Conservation (phyloP, 1,139 yeast species). For the Blastobotrys serpentis region DNA sequence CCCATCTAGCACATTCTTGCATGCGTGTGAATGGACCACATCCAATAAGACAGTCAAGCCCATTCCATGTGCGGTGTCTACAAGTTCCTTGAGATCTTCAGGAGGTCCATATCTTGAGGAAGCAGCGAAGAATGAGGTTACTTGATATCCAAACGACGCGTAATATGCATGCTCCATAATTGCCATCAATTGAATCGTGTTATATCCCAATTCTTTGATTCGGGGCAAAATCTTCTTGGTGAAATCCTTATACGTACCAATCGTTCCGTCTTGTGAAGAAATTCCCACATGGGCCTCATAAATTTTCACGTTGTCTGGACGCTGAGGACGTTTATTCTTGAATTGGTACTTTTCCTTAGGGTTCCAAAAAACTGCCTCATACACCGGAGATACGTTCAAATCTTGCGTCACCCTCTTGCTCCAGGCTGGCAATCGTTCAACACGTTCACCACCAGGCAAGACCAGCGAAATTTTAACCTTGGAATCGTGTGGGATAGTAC, state of each 20-base stretch:
- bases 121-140: constrained; percentile 86
- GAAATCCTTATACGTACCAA: constrained; percentile 85
- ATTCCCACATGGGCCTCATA: constrained; percentile 98
- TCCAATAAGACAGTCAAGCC: constrained; percentile 87
- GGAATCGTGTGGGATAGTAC: constrained; percentile 78
- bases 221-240: constrained; percentile 79
- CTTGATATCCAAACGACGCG: constrained; percentile 95
- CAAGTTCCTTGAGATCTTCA: constrained; percentile 84
- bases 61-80: constrained; percentile 86
- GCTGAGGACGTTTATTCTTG: constrained; percentile 56
- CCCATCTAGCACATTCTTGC: constrained; percentile 92
- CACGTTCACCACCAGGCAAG: constrained; percentile 62
- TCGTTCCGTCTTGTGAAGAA: constrained; percentile 81
- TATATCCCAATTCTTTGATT: constrained; percentile 80
- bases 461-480: constrained; percentile 71
- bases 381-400: constrained; percentile 50
- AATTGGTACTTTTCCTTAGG: constrained; percentile 60
- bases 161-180: constrained; percentile 98
- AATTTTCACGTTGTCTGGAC: constrained; percentile 67
- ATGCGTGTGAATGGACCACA: constrained; percentile 94
- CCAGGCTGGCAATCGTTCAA: constrained; percentile 91
- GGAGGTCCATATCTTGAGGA: constrained; percentile 93
- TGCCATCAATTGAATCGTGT: constrained; percentile 95
- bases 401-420: constrained; percentile 75
- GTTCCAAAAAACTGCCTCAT: constrained; percentile 93